Base-by-base conservation (phyloP, 495 filamentous ascomycete species). In the Penicillium verhagenii region DNA sequence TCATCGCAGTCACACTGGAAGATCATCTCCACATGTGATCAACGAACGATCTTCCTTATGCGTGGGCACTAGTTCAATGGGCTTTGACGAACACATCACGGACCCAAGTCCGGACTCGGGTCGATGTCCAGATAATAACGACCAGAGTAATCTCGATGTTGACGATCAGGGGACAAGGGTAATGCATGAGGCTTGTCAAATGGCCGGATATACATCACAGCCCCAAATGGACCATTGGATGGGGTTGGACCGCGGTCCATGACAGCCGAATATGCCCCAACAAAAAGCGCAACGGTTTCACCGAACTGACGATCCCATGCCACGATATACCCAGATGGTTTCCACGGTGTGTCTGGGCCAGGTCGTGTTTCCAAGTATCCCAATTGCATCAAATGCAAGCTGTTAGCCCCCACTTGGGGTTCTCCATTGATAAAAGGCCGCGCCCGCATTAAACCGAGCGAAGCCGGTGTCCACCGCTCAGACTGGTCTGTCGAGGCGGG, bases 301-400 rank as follows among this genome's bases (percentile, higher is more conserved):
- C 64, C 65, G 35, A 44, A 55, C 50, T 57, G 58, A 42, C 74
- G 71, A 38, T 77, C 72, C 66, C 70, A 75, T 11, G 66, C 62
- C 46, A 75, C 64, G 13, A 75, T 62, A 47, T 77, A 65, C 1
- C 71, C 74, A 0, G 72, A 69, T 43, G 60, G 40, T 23, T 65
- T 47, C 68, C 72, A 75, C 18, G 50, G 13, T 37, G 59, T 40
- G 16, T 47, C 25, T 26, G 40, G 21, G 2, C 47, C 49, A 38
- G 31, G 18, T 16, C 60, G 66, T 55, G 55, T 56, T 19, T 67
- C 56, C 37, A 77, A 44, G 29, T 57, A 65, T 7, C 72, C 74
- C 16, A 76, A 67, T 53, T 72, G 71, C 52, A 77, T 65, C 20
- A 75, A 25, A 52, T 72, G 65, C 35, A 72, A 48, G 33, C 47